A percentile compares a stretch with the other conserved stretches of the same genome.
Conservation (phyloP, 768 basidiomycete species). For the Podaxis sp. region DNA sequence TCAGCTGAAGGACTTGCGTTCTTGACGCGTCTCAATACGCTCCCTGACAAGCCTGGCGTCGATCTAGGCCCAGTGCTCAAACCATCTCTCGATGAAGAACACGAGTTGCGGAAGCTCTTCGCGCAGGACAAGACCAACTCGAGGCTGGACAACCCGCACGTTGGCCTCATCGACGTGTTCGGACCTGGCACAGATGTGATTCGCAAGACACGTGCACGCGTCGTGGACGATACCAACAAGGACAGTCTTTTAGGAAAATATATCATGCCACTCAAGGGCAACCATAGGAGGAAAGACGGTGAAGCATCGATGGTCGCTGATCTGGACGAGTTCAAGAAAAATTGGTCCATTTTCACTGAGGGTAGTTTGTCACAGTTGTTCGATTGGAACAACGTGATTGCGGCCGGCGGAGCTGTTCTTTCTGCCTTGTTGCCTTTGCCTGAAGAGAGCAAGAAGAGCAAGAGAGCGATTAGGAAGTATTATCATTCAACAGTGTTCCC, state of each 20-base stretch:
- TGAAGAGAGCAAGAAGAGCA: conserved; percentile 47
- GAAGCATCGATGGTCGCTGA: conserved; percentile 45
- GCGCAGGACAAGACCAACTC: conserved; percentile 49
- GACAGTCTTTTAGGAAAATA: conserved; percentile 46
- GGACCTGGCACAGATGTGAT: conserved; percentile 43
- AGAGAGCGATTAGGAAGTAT: conserved; percentile 55
- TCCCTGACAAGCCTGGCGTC: conserved; percentile 22
- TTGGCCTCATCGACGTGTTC: conserved; percentile 63
- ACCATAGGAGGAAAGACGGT: conserved; percentile 48
- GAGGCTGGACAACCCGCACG: conserved; percentile 46
- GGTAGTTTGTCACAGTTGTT: conserved; percentile 56
- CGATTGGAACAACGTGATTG: conserved; percentile 66
- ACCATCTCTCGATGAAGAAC: conserved; percentile 58
- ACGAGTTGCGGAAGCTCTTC: conserved; percentile 52
- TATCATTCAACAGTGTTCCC: conserved; percentile 57
- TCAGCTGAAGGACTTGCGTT: conserved; percentile 18
- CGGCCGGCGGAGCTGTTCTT: conserved; percentile 59
- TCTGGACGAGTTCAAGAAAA: conserved; percentile 61
- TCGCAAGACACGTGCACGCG: conserved; percentile 49
- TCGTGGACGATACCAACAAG: conserved; percentile 38
- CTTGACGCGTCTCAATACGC: conserved; percentile 12
- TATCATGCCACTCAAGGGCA: conserved; percentile 51
- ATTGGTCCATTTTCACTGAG: conserved; percentile 65
- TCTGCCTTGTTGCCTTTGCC: conserved; percentile 56
- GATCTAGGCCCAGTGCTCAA: conserved; percentile 46